Evolutionary conservation across 148 eudicot species (phyloP).

Genomic region (Rhododendron vialii): DNA sequence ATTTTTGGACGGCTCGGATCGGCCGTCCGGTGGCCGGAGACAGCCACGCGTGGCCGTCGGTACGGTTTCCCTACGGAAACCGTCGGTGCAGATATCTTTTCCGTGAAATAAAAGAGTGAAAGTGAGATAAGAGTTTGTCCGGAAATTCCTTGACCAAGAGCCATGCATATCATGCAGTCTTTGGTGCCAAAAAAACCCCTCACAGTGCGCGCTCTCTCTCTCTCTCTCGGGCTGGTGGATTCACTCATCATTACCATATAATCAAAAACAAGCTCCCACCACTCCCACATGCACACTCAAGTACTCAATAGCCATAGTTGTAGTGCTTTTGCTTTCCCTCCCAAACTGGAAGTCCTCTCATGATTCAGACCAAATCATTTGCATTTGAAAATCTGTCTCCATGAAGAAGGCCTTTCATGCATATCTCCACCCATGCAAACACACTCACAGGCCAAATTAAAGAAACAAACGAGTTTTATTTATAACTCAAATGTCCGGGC

Average conservation of each 20-base stretch:
- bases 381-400: conserved; percentile 43
- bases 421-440: conserved; percentile 2
- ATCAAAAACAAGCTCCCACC: conserved; percentile 19
- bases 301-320: neutral
- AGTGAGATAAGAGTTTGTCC: neutral
- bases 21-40: no score
- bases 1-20: no score
- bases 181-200: neutral
- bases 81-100: no score
- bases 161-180: neutral
- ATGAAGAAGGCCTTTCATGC: conserved; percentile 9
- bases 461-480: neutral
- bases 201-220: conserved; percentile 3
- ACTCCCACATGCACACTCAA: neutral
- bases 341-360: neutral
- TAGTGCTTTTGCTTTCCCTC: conserved; percentile 10
- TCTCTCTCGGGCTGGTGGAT: conserved; percentile 21
- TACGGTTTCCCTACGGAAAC: no score
- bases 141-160: neutral
- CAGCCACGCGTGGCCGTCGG: no score
- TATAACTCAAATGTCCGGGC: neutral
- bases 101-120: neutral
- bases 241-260: conserved; percentile 33
- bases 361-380: conserved; percentile 32
- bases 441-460: neutral